Evolutionary conservation across 106 monocot genomes (phyloP).

Genomic region (Posidonia australis): DNA sequence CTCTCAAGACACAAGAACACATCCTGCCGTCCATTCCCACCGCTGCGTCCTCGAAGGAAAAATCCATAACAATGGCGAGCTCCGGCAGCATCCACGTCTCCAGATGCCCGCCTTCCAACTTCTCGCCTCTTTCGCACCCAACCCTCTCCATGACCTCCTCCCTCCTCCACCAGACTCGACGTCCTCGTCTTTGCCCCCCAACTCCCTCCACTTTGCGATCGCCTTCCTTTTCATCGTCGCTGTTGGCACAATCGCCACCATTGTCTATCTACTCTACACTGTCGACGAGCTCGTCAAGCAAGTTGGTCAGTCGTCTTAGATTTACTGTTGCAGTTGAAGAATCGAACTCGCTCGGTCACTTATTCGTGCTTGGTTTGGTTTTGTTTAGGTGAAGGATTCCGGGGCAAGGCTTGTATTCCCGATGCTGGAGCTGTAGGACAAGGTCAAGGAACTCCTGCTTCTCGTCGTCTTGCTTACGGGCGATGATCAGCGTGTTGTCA

Average conservation of each 20-base stretch:
- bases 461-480: constrained; percentile 11
- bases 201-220: constrained; percentile 50
- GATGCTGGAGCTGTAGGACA: constrained; percentile 30
- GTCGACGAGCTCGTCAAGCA: constrained; percentile 59
- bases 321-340: neutral
- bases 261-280: constrained; percentile 67
- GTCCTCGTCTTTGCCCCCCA: constrained; percentile 73
- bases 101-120: neutral
- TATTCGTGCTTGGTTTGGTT: neutral
- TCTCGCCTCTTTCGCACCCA: constrained; percentile 1
- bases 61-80: too few species aligned
- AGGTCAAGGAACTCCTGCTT: constrained; percentile 32
- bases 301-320: constrained; percentile 5
- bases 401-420: constrained; percentile 39
- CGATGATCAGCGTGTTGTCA: neutral
- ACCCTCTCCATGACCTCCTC: constrained; percentile 8
- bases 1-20: too few species aligned
- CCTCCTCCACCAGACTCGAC: constrained; percentile 11
- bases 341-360: neutral
- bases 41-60: too few species aligned
- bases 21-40: too few species aligned
- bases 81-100: too few species aligned
- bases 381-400: constrained; percentile 20
- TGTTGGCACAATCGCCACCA: constrained; percentile 61
- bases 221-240: constrained; percentile 46